A percentile compares a stretch with the other conserved stretches of the same genome.
phyloP scores from a whole-genome alignment of 148 eudicot genomes.

The Chenopodium quinoa region DNA sequence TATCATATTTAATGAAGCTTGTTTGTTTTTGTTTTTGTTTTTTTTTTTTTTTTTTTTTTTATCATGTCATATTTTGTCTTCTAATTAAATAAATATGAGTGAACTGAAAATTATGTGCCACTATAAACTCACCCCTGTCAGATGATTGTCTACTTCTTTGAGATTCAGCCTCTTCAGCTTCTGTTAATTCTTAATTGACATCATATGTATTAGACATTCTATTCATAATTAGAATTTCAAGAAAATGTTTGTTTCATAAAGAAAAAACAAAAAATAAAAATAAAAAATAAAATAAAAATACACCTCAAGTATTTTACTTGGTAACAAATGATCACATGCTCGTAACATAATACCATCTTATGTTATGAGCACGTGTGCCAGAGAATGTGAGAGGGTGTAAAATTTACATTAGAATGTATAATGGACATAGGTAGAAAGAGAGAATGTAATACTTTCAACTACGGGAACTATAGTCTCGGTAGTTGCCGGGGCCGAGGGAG shows the following conservation, averaged over 20 bases:
- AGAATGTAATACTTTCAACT: conserved; percentile 8
- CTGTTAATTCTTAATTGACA: conserved; percentile 20
- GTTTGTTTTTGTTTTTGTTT: no score
- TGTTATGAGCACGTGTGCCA: no score
- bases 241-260: no score
- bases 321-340: no score
- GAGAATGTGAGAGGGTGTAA: no score
- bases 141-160: conserved; percentile 10
- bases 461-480: not conserved
- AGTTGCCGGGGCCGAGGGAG: conserved; percentile 14
- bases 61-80: not conserved
- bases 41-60: no score
- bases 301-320: no score
- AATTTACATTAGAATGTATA: no score
- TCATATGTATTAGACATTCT: not conserved
- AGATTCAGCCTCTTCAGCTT: conserved; percentile 26
- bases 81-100: not conserved
- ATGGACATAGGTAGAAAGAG: no score
- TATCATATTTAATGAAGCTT: not conserved
- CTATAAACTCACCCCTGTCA: conserved; percentile 28
- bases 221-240: not conserved
- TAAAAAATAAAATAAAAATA: no score
- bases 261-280: no score
- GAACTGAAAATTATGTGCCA: not conserved
- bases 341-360: no score